Evolutionary conservation across 495 filamentous ascomycete species (phyloP).

Genomic region (Penicillium angulare): DNA sequence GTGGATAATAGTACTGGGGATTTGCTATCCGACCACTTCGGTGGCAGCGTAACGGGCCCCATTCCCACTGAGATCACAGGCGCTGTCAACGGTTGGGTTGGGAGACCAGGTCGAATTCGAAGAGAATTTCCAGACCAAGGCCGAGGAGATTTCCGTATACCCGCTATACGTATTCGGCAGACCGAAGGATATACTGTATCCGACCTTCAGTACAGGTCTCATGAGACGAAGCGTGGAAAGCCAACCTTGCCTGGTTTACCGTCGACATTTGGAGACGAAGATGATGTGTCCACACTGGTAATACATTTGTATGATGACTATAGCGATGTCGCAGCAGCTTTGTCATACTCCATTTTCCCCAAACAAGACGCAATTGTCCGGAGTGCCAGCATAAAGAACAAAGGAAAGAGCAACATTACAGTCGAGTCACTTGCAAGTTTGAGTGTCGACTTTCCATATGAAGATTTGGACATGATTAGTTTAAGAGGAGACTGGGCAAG

Average conservation of each 20-base stretch:
- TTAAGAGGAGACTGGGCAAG: constrained; percentile 53
- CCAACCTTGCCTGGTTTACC: constrained; percentile 46
- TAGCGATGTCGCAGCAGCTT: constrained; percentile 45
- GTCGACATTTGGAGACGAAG: constrained; percentile 45
- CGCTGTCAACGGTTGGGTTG: constrained; percentile 46
- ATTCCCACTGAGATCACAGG: constrained; percentile 41
- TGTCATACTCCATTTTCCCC: constrained; percentile 56
- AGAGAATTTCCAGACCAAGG: constrained; percentile 57
- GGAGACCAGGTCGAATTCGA: constrained; percentile 41
- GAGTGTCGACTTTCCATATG: constrained; percentile 51
- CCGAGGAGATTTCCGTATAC: constrained; percentile 52
- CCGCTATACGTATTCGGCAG: constrained; percentile 53
- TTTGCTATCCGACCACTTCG: constrained; percentile 52
- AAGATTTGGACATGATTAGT: constrained; percentile 54
- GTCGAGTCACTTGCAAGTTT: constrained; percentile 51
- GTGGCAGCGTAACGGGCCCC: constrained; percentile 29
- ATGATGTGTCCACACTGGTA: constrained; percentile 51
- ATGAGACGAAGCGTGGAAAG: constrained; percentile 45
- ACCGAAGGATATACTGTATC: constrained; percentile 50
- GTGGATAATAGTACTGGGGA: constrained; percentile 50
- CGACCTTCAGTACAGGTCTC: constrained; percentile 45
- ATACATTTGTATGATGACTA: constrained; percentile 51
- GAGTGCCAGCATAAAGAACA: constrained; percentile 51
- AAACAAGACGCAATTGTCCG: constrained; percentile 51
- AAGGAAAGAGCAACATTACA: constrained; percentile 42